These are phyloP conservation scores for Boletus subcaerulescens DNA, from an alignment of 768 basidiomycete genomes.

Conservation along the genomic window DNA sequence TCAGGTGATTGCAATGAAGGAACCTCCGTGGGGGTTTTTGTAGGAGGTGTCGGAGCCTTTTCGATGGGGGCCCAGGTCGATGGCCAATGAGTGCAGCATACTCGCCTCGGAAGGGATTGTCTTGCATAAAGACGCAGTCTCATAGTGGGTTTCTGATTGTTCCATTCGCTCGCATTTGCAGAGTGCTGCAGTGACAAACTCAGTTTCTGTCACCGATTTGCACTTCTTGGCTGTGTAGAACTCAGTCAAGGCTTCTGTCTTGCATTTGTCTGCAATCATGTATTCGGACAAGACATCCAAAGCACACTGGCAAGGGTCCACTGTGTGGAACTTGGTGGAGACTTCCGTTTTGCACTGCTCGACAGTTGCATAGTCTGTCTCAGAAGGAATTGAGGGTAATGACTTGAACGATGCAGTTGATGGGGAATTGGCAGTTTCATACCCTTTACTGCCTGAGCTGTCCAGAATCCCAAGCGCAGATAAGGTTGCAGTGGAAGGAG, in stretches of 20 bases:
- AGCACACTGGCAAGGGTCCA: slow-evolving; percentile 33
- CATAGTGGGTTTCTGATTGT: slow-evolving; percentile 47
- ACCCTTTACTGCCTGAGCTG: slow-evolving; percentile 49
- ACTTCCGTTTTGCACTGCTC: slow-evolving; percentile 42
- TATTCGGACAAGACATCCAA: slow-evolving; percentile 46
- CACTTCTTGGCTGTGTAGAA: slow-evolving; percentile 56
- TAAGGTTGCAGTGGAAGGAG: slow-evolving; percentile 28
- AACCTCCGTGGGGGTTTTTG: slow-evolving; percentile 27
- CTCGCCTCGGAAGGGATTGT: slow-evolving; percentile 36
- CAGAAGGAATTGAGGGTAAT: slow-evolving; percentile 58
- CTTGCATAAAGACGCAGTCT: slow-evolving; percentile 44
- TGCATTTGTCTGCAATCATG: slow-evolving; percentile 48
- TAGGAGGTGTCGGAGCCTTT: slow-evolving; percentile 22
- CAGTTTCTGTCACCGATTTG: slow-evolving; percentile 34
- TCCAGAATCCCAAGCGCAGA: slow-evolving; percentile 31
- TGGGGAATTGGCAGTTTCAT: slow-evolving; percentile 42
- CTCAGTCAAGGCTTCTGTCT: slow-evolving; percentile 39
- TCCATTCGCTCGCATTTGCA: slow-evolving; percentile 32
- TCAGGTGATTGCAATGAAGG: slow-evolving; percentile 27
- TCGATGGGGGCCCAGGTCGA: slow-evolving; percentile 30
- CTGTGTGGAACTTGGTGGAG: slow-evolving; percentile 49
- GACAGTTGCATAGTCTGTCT: slow-evolving; percentile 44
- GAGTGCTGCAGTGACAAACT: slow-evolving; percentile 45
- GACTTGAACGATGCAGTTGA: slow-evolving; percentile 54
- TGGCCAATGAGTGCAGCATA: slow-evolving; percentile 36